Percentiles rank a stretch among this genome's conserved stretches.
Conservation (phyloP, 2,329 filamentous ascomycete species). For the Monilinia vaccinii-corymbosi region DNA sequence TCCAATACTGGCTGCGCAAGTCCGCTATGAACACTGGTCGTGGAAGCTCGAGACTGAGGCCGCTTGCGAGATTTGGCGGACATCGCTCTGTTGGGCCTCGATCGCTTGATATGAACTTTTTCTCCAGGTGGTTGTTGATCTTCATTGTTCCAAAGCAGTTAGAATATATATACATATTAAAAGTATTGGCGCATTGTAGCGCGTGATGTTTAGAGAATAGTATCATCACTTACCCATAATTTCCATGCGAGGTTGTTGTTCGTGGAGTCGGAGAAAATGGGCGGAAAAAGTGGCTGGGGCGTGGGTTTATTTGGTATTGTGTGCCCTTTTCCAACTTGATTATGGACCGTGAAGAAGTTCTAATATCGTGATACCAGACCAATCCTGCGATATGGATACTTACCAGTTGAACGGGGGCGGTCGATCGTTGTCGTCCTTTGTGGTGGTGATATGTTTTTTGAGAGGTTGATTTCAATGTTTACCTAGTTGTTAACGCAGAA, state of each 20-base stretch:
- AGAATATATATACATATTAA: conserved; percentile 11
- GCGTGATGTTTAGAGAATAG: not conserved
- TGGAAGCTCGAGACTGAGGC: conserved; percentile 39
- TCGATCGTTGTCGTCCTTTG: conserved; percentile 5
- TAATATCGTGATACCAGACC: not conserved
- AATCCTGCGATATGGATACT: conserved; percentile 1
- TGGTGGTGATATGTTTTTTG: conserved; percentile 8
- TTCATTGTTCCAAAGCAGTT: conserved; percentile 15
- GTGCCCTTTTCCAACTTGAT: not conserved
- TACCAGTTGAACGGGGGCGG: not conserved
- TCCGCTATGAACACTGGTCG: conserved; percentile 36
- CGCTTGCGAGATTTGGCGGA: conserved; percentile 35
- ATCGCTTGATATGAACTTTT: conserved; percentile 33
- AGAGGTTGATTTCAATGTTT: conserved; percentile 11
- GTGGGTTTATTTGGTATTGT: conserved; percentile 19
- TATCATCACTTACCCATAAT: conserved; percentile 25
- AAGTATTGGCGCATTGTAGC: conserved; percentile 2
- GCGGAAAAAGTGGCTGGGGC: conserved; percentile 18
- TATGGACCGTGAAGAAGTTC: not conserved
- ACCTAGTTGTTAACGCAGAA: conserved; percentile 11
- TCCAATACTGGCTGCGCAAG: conserved; percentile 25
- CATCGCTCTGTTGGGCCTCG: conserved; percentile 37
- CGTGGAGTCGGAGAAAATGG: conserved; percentile 1
- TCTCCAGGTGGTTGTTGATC: conserved; percentile 25
- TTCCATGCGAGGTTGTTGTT: conserved; percentile 10